Evolutionary conservation across 148 eudicot species (phyloP).

Genomic region (Rhododendron simsii): DNA sequence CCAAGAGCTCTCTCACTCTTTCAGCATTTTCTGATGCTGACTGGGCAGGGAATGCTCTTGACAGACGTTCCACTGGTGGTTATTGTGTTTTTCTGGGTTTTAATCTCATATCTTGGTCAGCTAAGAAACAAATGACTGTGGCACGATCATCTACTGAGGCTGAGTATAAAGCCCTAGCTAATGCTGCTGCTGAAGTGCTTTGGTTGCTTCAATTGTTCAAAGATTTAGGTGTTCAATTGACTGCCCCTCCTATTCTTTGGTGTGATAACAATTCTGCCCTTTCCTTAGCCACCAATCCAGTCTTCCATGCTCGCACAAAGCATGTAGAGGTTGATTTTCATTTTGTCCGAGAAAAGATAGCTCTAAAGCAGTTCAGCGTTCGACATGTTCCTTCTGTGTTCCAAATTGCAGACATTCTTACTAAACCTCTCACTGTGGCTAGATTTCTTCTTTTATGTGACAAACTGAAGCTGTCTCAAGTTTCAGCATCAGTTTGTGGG

Average conservation of each 20-base stretch:
- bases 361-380: fast-evolving
- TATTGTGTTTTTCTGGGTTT: not conserved
- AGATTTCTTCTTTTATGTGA: too few species aligned
- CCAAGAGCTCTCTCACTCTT: not conserved
- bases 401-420: not conserved
- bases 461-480: too few species aligned
- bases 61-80: not conserved
- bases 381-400: not conserved
- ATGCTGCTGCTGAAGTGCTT: not conserved
- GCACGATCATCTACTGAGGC: not conserved
- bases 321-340: not conserved
- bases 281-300: not conserved
- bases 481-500: too few species aligned
- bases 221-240: not conserved
- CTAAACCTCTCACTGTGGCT: too few species aligned
- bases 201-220: not conserved
- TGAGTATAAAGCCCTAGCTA: not conserved
- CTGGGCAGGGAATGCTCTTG: not conserved
- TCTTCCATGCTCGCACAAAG: not conserved
- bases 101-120: not conserved
- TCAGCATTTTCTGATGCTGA: not conserved
- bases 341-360: not conserved
- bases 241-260: not conserved
- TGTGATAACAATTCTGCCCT: not conserved
- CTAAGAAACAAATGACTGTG: not conserved